These are phyloP conservation scores for Chlorencoelia australis DNA, from an alignment of 2,329 filamentous ascomycete genomes.

Conservation along the genomic window DNA sequence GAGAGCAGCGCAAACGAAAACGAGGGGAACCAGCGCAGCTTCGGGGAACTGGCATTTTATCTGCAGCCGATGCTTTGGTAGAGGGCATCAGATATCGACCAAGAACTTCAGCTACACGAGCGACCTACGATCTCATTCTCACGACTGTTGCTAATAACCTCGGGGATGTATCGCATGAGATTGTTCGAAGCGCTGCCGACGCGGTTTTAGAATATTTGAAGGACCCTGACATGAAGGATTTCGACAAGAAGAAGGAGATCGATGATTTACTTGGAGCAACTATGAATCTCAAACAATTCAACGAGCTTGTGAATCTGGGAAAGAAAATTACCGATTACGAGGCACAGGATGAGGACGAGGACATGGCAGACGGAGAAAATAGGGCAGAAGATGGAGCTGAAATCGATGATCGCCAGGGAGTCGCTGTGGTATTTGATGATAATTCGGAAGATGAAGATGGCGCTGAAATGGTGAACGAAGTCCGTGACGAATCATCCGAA, in stretches of 20 bases:
- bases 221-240: conserved; percentile 90
- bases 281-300: conserved; percentile 84
- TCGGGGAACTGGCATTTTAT: conserved; percentile 67
- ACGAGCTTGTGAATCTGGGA: conserved; percentile 87
- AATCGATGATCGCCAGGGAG: conserved; percentile 88
- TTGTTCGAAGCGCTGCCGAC: conserved; percentile 88
- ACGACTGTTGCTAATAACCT: conserved; percentile 81
- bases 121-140: conserved; percentile 88
- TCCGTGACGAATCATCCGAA: conserved; percentile 79
- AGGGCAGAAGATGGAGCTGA: conserved; percentile 63
- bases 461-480: conserved; percentile 68
- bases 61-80: conserved; percentile 74
- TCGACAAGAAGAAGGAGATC: conserved; percentile 96
- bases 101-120: conserved; percentile 80
- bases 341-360: conserved; percentile 88
- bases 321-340: conserved; percentile 99
- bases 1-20: conserved; percentile 81
- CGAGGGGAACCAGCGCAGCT: conserved; percentile 59
- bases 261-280: conserved; percentile 84
- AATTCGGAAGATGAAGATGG: conserved; percentile 79
- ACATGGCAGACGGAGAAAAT: conserved; percentile 60
- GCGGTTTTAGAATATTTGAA: conserved; percentile 85
- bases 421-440: conserved; percentile 94
- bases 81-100: conserved; percentile 90
- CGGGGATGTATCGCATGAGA: conserved; percentile 85